Base-by-base conservation (phyloP, 805 yeast genomes). In the Cyberlindnera veronae region DNA sequence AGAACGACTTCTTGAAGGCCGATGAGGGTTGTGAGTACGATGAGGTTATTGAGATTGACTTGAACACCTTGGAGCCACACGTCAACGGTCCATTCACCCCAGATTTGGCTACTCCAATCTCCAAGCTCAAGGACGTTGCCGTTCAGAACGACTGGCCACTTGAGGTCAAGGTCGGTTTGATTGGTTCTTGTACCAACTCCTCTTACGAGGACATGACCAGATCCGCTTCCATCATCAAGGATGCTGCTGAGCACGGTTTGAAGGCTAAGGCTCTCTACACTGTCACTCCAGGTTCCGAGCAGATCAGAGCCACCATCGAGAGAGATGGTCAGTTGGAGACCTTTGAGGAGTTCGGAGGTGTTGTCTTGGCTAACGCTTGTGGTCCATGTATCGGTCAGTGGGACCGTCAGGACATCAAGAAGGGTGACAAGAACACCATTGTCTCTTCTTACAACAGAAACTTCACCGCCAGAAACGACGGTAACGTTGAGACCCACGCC, bases 341-440 rank as follows among this genome's bases (percentile, higher is more conserved):
- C 53, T 89, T 91, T 68, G 79, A 82, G 62, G 88, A 87, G 60
- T 85, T 84, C 58, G 97, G 97, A 55, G 98, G 95, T 64, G 76
- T 83, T 46, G 97, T 91, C 41, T 74, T 91, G 62, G 97, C 98
- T 47, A 91, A 91, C 64, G 98, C 98, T 44, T 91, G 98, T 76
- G 98, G 98, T 61, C 98, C 98, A 63, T 90, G 98, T 78, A 90
- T 90, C 63, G 98, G 98, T 61, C 97, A 91, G 76, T 91, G 98
- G 98, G 96, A 90, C 67, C 84, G 98, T 71, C 84, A 76, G 60
- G 90, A 86, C 65, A 79, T 87, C 31, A 64, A 76, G 66, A 81
- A 86, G 74, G 88, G 86, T 65, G 95, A 86, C 68, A 84, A 87
- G 72, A 91, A 91, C 78, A 90, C 97, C 58, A 91, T 91, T 68